Evolutionary conservation across 352 stramenopile genomes (phyloP).

Genomic region (Globisporangium rhizosaccharum): DNA sequence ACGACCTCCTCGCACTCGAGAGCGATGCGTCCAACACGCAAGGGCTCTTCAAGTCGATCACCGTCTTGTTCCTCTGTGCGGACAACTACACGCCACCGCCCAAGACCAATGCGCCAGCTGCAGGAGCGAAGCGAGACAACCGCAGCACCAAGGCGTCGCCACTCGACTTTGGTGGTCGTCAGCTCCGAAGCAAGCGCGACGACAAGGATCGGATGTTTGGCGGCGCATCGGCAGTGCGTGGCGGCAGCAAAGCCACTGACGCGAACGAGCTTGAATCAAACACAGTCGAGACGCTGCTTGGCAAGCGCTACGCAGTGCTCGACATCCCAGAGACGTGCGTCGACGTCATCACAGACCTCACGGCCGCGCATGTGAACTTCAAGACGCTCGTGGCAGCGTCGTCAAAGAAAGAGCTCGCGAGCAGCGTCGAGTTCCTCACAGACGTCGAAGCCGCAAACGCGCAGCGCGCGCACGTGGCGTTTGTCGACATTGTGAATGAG

Average conservation of each 20-base stretch:
- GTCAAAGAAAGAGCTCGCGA: slow-evolving; percentile 72
- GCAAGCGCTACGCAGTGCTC: slow-evolving; percentile 62
- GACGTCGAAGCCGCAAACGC: slow-evolving; percentile 73
- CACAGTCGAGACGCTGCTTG: slow-evolving; percentile 48
- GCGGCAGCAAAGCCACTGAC: slow-evolving; percentile 16
- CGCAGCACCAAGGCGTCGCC: slow-evolving; percentile 1
- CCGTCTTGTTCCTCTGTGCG: slow-evolving; percentile 60
- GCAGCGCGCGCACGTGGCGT: slow-evolving; percentile 38
- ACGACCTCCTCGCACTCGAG: slow-evolving; percentile 15
- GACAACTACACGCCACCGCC: slow-evolving; percentile 56
- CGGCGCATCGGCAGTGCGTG: background rate
- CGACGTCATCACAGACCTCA: slow-evolving; percentile 49
- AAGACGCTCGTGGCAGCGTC: slow-evolving; percentile 56
- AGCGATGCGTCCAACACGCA: slow-evolving; percentile 18
- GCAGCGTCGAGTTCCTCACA: slow-evolving; percentile 57
- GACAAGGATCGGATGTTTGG: slow-evolving; percentile 32
- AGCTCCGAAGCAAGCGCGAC: slow-evolving; percentile 53
- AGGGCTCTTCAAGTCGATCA: slow-evolving; percentile 71
- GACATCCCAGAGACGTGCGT: slow-evolving; percentile 79
- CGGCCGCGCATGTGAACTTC: slow-evolving; percentile 42
- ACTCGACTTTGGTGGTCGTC: slow-evolving; percentile 24
- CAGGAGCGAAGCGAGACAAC: slow-evolving; percentile 7
- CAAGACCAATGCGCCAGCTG: slow-evolving; percentile 9
- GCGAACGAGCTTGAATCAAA: slow-evolving; percentile 52
- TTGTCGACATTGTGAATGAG: slow-evolving; percentile 67